A percentile compares a stretch with the other conserved stretches of the same genome.
Conservation (phyloP, 192 early-diverging fungal species). For the Spizellomyces punctatus region DNA sequence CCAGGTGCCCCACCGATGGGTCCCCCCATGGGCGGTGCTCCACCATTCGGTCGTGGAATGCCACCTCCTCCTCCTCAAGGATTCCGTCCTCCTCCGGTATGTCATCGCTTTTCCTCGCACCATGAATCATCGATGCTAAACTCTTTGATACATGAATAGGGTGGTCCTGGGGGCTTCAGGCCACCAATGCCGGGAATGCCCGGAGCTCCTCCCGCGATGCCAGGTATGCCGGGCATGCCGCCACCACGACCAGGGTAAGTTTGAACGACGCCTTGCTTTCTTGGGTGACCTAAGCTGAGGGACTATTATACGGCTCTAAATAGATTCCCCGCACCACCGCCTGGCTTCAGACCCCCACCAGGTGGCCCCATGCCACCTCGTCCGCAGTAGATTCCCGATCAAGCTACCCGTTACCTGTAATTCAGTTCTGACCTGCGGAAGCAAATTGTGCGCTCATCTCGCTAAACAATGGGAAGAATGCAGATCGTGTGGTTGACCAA, state of each 20-base stretch:
- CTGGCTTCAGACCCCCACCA: conserved; percentile 36
- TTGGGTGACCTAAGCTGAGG: conserved; percentile 39
- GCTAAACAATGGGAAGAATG: too few species aligned
- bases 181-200: conserved; percentile 48
- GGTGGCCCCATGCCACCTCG: too few species aligned
- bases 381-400: too few species aligned
- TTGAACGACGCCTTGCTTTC: background rate
- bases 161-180: conserved; percentile 63
- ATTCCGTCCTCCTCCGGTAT: conserved; percentile 52
- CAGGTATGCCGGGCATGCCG: conserved; percentile 57
- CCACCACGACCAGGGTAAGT: conserved; percentile 45
- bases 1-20: conserved; percentile 30
- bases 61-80: conserved; percentile 56
- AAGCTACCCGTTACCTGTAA: too few species aligned
- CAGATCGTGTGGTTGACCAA: too few species aligned
- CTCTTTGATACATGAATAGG: background rate
- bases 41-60: conserved; percentile 40
- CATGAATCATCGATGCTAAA: background rate
- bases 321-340: conserved; percentile 48
- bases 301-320: conserved; percentile 37
- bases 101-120: background rate
- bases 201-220: conserved; percentile 56
- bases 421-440: too few species aligned
- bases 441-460: too few species aligned
- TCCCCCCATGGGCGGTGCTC: conserved; percentile 43